These are phyloP conservation scores for Cubamyces lactineus DNA, from an alignment of 768 basidiomycete genomes.

Conservation along the genomic window DNA sequence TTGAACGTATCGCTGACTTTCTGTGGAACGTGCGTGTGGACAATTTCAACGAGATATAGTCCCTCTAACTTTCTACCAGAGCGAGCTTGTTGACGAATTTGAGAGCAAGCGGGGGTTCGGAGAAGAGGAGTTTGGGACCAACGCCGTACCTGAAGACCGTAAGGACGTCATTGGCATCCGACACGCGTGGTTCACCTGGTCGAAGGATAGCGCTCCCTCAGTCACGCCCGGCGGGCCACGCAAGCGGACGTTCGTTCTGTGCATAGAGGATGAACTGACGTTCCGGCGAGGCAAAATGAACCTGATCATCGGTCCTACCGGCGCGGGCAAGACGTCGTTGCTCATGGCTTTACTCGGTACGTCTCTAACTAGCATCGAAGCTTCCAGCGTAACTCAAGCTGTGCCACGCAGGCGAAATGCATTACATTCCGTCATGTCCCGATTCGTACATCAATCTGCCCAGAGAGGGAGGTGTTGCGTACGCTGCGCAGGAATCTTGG, in stretches of 20 bases:
- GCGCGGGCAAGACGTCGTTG: constrained; percentile 61
- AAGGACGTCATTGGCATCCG: constrained; percentile 24
- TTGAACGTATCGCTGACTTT: constrained; percentile 46
- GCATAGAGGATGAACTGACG: constrained; percentile 50
- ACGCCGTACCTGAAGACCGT: constrained; percentile 1
- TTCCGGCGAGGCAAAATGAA: constrained; percentile 58
- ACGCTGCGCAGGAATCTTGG: constrained; percentile 55
- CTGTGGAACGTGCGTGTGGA: constrained; percentile 32
- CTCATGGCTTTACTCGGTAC: constrained; percentile 34
- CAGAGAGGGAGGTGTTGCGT: constrained; percentile 48
- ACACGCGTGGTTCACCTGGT: constrained; percentile 27
- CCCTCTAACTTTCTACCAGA: constrained; percentile 4
- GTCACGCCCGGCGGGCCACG: constrained; percentile 8
- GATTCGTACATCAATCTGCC: constrained; percentile 48
- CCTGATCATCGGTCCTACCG: constrained; percentile 61
- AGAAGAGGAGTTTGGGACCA: background rate
- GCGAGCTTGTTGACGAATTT: constrained; percentile 27
- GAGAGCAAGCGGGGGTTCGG: constrained; percentile 1
- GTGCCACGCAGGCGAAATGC: constrained; percentile 35
- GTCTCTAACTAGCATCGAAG: background rate
- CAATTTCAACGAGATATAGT: background rate
- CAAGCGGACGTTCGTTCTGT: constrained; percentile 49
- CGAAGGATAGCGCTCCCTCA: background rate
- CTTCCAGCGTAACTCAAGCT: background rate
- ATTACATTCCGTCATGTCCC: constrained; percentile 34